phyloP scores from a whole-genome alignment of 2,329 filamentous ascomycete species.

The Pseudogymnoascus sp. region DNA sequence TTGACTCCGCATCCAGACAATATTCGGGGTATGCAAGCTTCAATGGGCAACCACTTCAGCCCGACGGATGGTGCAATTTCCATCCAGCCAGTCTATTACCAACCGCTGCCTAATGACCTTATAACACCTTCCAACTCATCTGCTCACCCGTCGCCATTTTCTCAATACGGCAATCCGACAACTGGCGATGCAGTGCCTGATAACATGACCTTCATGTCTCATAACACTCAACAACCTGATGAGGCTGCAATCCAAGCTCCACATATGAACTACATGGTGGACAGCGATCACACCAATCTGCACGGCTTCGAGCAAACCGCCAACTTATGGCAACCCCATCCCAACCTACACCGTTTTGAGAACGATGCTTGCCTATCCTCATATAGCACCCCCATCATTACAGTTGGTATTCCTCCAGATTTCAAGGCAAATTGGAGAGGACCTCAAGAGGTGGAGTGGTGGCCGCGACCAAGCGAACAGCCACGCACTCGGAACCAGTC shows the following conservation, averaged over 20 bases:
- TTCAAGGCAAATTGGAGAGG: neutral
- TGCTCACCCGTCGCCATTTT: neutral
- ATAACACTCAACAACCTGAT: conserved; percentile 53
- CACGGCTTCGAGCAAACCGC: neutral
- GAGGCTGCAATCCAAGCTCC: conserved; percentile 40
- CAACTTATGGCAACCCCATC: neutral
- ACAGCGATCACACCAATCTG: neutral
- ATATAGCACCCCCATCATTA: neutral
- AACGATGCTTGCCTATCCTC: neutral
- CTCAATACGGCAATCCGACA: neutral
- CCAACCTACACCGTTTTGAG: neutral
- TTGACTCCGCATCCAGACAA: conserved; percentile 24
- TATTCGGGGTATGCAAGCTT: neutral
- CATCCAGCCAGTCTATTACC: neutral
- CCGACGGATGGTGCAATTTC: neutral
- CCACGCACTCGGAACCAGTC: neutral
- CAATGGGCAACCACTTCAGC: neutral
- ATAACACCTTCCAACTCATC: neutral
- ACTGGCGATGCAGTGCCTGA: neutral
- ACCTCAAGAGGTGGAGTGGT: neutral
- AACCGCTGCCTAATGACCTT: neutral
- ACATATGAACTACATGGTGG: neutral
- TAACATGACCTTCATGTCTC: conserved; percentile 4
- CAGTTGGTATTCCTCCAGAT: neutral
- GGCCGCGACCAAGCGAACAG: neutral